Base-by-base conservation (phyloP, 192 early-diverging fungal genomes). In the Gryganskiella cystojenkinii region DNA sequence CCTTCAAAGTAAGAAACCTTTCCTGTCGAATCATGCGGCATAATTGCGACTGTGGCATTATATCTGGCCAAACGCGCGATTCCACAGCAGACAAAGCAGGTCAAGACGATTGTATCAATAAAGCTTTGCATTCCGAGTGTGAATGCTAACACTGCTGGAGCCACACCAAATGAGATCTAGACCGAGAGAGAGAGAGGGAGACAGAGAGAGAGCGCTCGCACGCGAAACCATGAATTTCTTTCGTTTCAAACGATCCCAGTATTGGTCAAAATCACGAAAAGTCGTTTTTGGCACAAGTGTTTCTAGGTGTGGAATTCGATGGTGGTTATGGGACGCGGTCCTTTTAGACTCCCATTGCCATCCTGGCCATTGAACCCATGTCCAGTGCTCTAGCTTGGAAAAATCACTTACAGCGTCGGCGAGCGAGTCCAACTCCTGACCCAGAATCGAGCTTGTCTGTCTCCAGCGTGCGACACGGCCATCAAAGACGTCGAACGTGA, bases 371-470 rank as follows among this genome's bases (percentile, higher is more conserved):
- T n/a, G n/a, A n/a, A n/a, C n/a, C n/a, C n/a, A n/a, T n/a, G n/a
- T n/a, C n/a, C n/a, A n/a, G n/a, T n/a, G n/a, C n/a, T n/a, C n/a
- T n/a, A n/a, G n/a, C n/a, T n/a, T n/a, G n/a, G n/a, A 30, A 37
- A 34, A 46, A 35, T 40, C 2, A 59, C 79, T 80, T 81, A 94
- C 90, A 66, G 95, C 84, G 82, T 97, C 95, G 13, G 95, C 92
- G 59, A 97, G 83, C 27, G 91, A 93, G 74, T 97, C 95, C 19
- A 97, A 80, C 79, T 97, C 95, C 60, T 96, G 94, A 25, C 95
- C 95, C 19, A 97, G 82, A 33, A 92, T 81, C 7, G 90, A 92
- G 43, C 85, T 84, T 19, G 89, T 86, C 11, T 89, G 83, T 57
- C 88, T 76, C 94, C 94, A 96, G 37, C 95, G 88, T 10, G 94